Evolutionary conservation across 805 yeast genomes (phyloP), one percentile per base, ranked within the genome.

Genomic region (Yarrowia osloensis): DNA sequence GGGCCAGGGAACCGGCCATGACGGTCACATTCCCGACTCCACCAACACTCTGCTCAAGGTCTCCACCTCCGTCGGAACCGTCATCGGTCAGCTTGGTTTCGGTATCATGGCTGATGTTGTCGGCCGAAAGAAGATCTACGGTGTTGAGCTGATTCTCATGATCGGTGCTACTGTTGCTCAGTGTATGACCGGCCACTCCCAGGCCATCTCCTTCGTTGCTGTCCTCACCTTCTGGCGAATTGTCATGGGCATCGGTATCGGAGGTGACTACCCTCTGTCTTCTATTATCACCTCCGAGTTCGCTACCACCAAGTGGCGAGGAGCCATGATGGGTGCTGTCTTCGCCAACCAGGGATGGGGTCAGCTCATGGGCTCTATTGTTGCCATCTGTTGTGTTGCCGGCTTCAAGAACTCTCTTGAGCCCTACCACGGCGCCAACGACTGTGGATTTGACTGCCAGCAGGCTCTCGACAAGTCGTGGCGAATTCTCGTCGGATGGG

Each of bases 281-380:
- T 90, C 97, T n/a, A 88, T 91, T 77, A 91, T 91, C 71, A 88
- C 97, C 11, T 88, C 97, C 68, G 97, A 91, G 82, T 91, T 91
- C 75, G 85, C 97, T 29, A 90, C 97, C 68, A 91, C 97, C 71
- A 91, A 89, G 79, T 91, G 97, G 96, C 90, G 97, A 87, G 97
- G 97, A 84, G 97, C 97, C 71, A 91, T 91, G 73, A 91, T 91
- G 97, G 92, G 90, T 76, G 96, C 97, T 31, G 97, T 91, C 67
- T 93, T 93, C 79, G 94, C 97, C 68, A 92, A 92, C 82, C 98
- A 93, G 81, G 98, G 97, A 79, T 86, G 95, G 87, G 98, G 98
- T 78, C 97, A 93, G 82, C 84, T 92, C 69, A 75, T 87, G 21
- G 97, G 91, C 69, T 97, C 97, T 85, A 82, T 91, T 71, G 90